Percentiles rank a stretch among this genome's conserved stretches.
Evolutionary conservation across 2,329 filamentous ascomycete species (phyloP).

Genomic region (Salinomyces thailandicus): DNA sequence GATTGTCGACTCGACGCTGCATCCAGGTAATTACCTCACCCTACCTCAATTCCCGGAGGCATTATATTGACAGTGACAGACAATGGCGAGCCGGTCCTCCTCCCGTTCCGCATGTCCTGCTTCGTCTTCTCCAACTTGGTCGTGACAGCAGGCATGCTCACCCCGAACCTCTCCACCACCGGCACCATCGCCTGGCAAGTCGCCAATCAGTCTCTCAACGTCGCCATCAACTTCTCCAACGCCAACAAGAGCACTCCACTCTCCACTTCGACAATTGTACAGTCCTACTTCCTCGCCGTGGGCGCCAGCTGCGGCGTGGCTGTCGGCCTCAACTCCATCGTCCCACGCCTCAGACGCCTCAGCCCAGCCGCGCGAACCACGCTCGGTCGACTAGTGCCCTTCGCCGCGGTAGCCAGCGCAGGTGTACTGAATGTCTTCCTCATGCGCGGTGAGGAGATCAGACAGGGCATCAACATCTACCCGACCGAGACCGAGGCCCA

Average conservation of each 20-base stretch:
- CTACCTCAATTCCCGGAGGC: neutral
- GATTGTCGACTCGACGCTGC: slow-evolving; percentile 88
- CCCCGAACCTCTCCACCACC: slow-evolving; percentile 69
- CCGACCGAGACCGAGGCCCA: slow-evolving; percentile 65
- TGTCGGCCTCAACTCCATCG: slow-evolving; percentile 78
- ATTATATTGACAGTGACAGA: slow-evolving; percentile 43
- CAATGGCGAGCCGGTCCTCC: slow-evolving; percentile 80
- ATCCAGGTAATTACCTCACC: slow-evolving; percentile 59
- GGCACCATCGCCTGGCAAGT: slow-evolving; percentile 93
- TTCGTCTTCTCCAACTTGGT: slow-evolving; percentile 90
- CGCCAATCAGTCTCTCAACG: slow-evolving; percentile 93
- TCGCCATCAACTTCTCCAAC: slow-evolving; percentile 94
- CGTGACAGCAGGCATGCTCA: slow-evolving; percentile 94
- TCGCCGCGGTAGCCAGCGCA: slow-evolving; percentile 86
- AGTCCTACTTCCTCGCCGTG: slow-evolving; percentile 88
- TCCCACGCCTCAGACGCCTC: slow-evolving; percentile 70
- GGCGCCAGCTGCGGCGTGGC: slow-evolving; percentile 89
- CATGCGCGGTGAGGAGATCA: slow-evolving; percentile 95
- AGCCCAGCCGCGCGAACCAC: slow-evolving; percentile 65
- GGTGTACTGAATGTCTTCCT: slow-evolving; percentile 91
- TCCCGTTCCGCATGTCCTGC: slow-evolving; percentile 95
- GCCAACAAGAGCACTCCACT: slow-evolving; percentile 94
- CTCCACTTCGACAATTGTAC: slow-evolving; percentile 64
- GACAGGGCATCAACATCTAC: slow-evolving; percentile 83
- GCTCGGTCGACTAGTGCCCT: slow-evolving; percentile 81